These are phyloP conservation scores for Apium graveolens DNA, from an alignment of 129 eudicot species.

Conservation along the genomic window DNA sequence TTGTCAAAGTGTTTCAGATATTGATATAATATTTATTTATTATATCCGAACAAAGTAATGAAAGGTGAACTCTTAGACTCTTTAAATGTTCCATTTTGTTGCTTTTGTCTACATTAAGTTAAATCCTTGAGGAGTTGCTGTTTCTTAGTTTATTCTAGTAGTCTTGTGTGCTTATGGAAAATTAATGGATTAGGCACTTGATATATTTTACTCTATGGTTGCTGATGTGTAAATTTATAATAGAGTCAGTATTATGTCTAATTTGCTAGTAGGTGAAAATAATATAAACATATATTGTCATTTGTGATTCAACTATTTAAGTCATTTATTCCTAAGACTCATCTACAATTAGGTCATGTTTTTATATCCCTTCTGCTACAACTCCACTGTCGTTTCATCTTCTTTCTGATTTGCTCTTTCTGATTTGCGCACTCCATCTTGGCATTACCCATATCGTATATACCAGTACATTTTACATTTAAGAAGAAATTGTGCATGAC, in stretches of 20 bases:
- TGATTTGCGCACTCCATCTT: background rate
- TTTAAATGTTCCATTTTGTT: background rate
- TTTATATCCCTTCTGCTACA: background rate
- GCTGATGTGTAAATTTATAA: background rate
- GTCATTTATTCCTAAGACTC: background rate
- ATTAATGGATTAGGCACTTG: background rate
- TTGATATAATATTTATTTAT: background rate
- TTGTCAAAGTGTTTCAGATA: background rate
- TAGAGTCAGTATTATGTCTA: background rate
- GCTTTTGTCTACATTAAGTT: background rate
- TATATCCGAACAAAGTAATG: background rate
- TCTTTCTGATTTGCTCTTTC: background rate
- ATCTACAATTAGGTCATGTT: background rate
- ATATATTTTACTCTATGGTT: background rate
- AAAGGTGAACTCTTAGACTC: background rate
- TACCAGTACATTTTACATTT: background rate
- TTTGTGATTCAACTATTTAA: background rate
- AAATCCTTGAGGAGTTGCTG: background rate
- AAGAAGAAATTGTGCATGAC: background rate
- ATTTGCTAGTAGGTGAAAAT: background rate
- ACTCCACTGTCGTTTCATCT: background rate
- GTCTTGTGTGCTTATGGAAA: background rate
- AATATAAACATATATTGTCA: background rate
- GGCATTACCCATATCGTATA: too few relatives aligned
- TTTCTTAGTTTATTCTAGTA: background rate